These are phyloP conservation scores for Musa beccarii DNA, from an alignment of 176 grass and related monocot species.

Conservation along the genomic window DNA sequence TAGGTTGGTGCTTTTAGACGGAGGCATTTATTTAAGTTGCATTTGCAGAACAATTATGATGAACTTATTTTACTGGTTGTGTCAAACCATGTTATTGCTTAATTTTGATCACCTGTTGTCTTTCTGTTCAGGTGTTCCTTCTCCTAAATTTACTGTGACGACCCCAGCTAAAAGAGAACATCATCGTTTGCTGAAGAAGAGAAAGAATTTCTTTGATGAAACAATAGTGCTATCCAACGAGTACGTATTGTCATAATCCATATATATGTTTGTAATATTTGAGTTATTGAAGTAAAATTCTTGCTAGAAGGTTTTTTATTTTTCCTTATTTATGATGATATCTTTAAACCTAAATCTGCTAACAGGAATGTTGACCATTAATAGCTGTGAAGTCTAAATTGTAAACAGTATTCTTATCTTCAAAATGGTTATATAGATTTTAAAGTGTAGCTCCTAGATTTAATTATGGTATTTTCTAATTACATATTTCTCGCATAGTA, in stretches of 20 bases:
- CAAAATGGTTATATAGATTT: not conserved
- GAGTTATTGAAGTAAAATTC: too few relatives aligned
- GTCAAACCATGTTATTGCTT: not conserved
- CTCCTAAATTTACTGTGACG: slow-evolving; percentile 49
- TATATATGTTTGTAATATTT: not conserved
- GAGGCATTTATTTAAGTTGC: not conserved
- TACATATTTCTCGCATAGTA: too few relatives aligned
- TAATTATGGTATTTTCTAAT: too few relatives aligned
- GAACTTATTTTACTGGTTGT: not conserved
- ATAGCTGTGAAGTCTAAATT: not conserved
- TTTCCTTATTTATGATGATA: not conserved
- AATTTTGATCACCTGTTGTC: not conserved
- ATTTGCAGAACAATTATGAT: not conserved
- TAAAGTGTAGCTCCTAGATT: too few relatives aligned
- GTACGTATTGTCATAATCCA: slow-evolving; percentile 31
- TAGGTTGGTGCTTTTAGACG: not conserved
- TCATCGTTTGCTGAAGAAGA: not conserved
- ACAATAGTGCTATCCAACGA: slow-evolving; percentile 34
- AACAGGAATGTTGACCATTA: not conserved
- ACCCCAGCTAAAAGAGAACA: slow-evolving; percentile 73
- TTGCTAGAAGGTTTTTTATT: not conserved
- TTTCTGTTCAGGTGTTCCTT: slow-evolving; percentile 36
- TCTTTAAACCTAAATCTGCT: not conserved
- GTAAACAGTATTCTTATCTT: not conserved
- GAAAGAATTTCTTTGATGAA: slow-evolving; percentile 29